phyloP scores from a whole-genome alignment of 345 rosid genomes.

The Lepidium aucheri region DNA sequence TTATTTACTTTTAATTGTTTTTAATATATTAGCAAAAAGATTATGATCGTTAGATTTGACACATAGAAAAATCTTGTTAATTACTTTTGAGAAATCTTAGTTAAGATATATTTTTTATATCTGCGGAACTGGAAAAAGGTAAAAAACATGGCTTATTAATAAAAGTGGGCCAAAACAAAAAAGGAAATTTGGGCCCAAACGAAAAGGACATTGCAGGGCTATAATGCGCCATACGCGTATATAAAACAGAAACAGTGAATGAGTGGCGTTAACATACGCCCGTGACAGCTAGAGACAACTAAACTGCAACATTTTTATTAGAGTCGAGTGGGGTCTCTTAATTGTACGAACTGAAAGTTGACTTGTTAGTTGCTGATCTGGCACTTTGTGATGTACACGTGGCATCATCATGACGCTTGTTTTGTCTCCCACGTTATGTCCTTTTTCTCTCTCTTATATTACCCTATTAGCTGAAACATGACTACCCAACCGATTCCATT shows the following conservation, averaged over 20 bases:
- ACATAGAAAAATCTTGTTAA: too few relatives aligned
- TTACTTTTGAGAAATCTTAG: too few relatives aligned
- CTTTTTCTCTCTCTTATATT: not conserved
- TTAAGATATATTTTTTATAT: too few relatives aligned
- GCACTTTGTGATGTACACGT: slow-evolving; percentile 6
- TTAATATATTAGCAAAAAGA: too few relatives aligned
- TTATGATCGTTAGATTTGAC: too few relatives aligned
- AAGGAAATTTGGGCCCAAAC: slow-evolving; percentile 18
- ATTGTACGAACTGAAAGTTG: slow-evolving; percentile 8
- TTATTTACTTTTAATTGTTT: too few relatives aligned
- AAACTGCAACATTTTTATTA: not conserved
- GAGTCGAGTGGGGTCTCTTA: not conserved
- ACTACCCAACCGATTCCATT: slow-evolving; percentile 18
- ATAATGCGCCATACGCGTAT: slow-evolving; percentile 9
- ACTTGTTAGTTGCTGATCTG: slow-evolving; percentile 14
- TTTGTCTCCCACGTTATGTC: slow-evolving; percentile 19
- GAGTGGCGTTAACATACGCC: slow-evolving; percentile 13
- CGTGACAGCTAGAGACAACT: slow-evolving; percentile 31
- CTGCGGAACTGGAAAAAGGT: not conserved
- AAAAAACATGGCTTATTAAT: not conserved
- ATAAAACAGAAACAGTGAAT: not conserved
- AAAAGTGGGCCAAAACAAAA: slow-evolving; percentile 23
- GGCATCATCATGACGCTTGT: slow-evolving; percentile 15
- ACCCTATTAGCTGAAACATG: slow-evolving; percentile 9
- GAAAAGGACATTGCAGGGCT: slow-evolving; percentile 10